Evolutionary conservation across 306 rosid genomes (phyloP), one percentile per base, ranked within the genome.

Genomic region (Macrotyloma uniflorum): DNA sequence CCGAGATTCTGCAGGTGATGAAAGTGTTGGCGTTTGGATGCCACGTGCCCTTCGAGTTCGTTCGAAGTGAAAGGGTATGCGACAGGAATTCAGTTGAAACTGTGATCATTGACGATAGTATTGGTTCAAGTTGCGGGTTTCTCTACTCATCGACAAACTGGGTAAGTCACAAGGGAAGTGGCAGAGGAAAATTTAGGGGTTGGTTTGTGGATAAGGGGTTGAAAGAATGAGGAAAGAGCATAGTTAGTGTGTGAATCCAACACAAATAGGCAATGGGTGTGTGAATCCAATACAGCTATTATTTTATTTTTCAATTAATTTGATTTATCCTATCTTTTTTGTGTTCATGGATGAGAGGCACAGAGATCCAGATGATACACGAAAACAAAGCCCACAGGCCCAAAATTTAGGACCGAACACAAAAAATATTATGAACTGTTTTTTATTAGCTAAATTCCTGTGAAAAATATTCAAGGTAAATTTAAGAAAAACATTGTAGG

Each of bases 11-110:
- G 87, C 87, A 83, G 45, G 78, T 70, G 43, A 79, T 59, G 14
- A 84, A 11, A 0, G 50, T 63, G 47, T 66, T 65, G 38, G 85
- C 79, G n/a, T 67, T 85, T 26, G 80, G 75, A 70, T 70, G 84
- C 20, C 85, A 76, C 47, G 76, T n/a, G 54, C 66, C 86, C 23
- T 84, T 90, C 22, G 43, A 58, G 3, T 65, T 81, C 65, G 76
- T 72, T 66, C 70, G 40, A 12, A 72, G 54, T 43, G 86, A 77
- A 63, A 90, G 86, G 67, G 75, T 83, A 16, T 79, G 91, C 8
- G 87, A 85, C 66, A 90, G 79, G 42, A 94, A 80, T 77, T 92
- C 91, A 4, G 92, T 70, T 45, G 93, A 89, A 76, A 91, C 75
- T 69, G 85, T 89, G 20, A 89, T 76, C 97, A 88, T 90, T 64